A percentile compares a stretch with the other conserved stretches of the same genome.
These are phyloP conservation scores for Buxus sempervirens DNA, from an alignment of 164 flowering plant genomes.

Conservation along the genomic window DNA sequence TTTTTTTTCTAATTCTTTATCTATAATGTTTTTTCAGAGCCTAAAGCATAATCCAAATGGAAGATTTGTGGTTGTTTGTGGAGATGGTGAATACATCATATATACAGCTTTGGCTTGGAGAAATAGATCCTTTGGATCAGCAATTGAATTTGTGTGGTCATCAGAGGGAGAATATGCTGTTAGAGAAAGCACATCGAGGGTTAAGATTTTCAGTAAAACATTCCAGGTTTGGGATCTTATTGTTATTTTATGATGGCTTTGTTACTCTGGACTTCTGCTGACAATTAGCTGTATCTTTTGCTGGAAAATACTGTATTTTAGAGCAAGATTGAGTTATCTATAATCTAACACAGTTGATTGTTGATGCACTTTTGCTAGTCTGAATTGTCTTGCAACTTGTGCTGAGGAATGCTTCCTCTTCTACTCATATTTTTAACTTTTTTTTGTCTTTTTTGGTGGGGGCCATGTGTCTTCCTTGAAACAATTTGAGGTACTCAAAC, in stretches of 20 bases:
- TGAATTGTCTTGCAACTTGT: too few relatives aligned
- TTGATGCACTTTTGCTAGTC: neutral
- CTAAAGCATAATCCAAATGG: conserved; percentile 98
- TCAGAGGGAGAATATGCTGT: conserved; percentile 97
- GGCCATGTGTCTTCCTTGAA: too few relatives aligned
- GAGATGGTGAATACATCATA: conserved; percentile 94
- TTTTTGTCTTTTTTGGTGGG: too few relatives aligned
- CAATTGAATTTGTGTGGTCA: conserved; percentile 94
- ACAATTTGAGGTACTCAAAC: too few relatives aligned
- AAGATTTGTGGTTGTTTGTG: conserved; percentile 97
- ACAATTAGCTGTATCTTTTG: neutral
- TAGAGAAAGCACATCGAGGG: conserved; percentile 90
- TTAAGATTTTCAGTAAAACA: conserved; percentile 84
- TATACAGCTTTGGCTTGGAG: conserved; percentile 99
- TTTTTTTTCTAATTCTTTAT: neutral
- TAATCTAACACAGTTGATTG: neutral
- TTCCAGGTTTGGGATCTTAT: conserved; percentile 61
- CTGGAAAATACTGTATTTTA: neutral
- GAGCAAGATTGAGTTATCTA: neutral
- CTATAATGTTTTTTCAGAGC: conserved; percentile 47
- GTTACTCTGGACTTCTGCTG: neutral
- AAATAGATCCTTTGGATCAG: conserved; percentile 97
- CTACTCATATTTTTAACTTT: too few relatives aligned
- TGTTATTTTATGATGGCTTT: neutral
- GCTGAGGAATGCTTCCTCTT: too few relatives aligned